Percentiles rank a stretch among this genome's conserved stretches.
Evolutionary conservation across 1,139 yeast species (phyloP).

Genomic region (Kodamaea sp.): DNA sequence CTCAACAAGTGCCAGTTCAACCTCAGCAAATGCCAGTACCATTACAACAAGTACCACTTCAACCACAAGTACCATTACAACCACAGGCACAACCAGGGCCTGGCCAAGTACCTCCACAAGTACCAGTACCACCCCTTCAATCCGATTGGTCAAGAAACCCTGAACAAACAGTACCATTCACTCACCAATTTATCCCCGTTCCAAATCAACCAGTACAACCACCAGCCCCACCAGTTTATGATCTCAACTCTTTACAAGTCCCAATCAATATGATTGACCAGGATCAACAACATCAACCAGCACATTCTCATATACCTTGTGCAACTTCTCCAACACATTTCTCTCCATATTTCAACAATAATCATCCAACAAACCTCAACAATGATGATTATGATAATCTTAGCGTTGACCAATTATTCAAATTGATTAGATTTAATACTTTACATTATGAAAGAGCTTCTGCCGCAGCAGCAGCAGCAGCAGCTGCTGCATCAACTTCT

Average conservation of each 20-base stretch:
- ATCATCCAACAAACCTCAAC: conserved; percentile 27
- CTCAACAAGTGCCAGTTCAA: conserved; percentile 3
- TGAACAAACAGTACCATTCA: background rate
- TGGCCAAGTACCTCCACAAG: conserved; percentile 3
- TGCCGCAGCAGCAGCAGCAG: background rate
- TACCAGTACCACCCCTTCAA: background rate
- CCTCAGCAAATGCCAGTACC: conserved; percentile 5
- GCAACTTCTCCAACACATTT: conserved; percentile 11
- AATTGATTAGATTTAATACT: conserved; percentile 19
- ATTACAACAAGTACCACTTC: conserved; percentile 4
- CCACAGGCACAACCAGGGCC: conserved; percentile 1
- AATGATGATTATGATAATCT: conserved; percentile 41
- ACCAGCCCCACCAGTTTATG: conserved; percentile 1
- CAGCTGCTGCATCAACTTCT: background rate
- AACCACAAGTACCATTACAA: background rate
- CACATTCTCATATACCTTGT: conserved; percentile 10
- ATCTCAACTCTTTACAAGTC: conserved; percentile 3
- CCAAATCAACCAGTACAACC: background rate
- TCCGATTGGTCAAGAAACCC: background rate
- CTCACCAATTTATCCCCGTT: background rate
- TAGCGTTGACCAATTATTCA: conserved; percentile 37
- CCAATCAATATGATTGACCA: conserved; percentile 9
- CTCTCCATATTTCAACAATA: conserved; percentile 20
- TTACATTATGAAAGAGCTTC: conserved; percentile 3
- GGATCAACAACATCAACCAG: conserved; percentile 12